These are phyloP conservation scores for Lasiosphaeria ovina DNA, from an alignment of 495 filamentous ascomycete species.

Conservation along the genomic window DNA sequence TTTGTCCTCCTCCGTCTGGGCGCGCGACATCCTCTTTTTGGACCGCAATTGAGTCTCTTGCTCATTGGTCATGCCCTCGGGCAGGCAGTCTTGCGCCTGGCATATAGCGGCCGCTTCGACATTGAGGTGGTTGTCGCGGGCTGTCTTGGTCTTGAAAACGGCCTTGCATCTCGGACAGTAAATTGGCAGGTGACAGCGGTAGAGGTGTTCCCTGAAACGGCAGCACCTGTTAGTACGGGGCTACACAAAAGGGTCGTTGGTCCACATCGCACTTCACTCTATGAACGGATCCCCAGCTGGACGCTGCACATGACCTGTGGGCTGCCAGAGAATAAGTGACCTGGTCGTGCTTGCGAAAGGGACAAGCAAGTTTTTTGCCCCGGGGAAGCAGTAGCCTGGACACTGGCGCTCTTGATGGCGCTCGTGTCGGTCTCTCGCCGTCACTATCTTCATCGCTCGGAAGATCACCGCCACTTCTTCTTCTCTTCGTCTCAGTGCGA, in stretches of 20 bases:
- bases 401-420: not conserved
- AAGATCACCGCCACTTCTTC: not conserved
- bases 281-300: not conserved
- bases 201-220: not conserved
- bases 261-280: not conserved
- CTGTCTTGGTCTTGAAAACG: not conserved
- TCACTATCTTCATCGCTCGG: not conserved
- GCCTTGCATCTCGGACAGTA: not conserved
- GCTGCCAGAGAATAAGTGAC: not conserved
- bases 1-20: not conserved
- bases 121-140: not conserved
- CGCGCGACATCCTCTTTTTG: not conserved
- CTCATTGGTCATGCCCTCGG: not conserved
- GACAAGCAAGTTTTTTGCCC: not conserved
- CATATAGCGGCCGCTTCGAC: not conserved
- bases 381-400: not conserved
- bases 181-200: not conserved
- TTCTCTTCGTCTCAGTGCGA: not conserved
- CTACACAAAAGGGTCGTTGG: not conserved
- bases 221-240: not conserved
- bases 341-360: not conserved
- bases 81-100: not conserved
- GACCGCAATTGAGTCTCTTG: not conserved
- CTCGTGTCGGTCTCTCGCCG: not conserved
- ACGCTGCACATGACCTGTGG: not conserved